Evolutionary conservation across 2,329 filamentous ascomycete genomes (phyloP).

Genomic region (Colletotrichum sp.): DNA sequence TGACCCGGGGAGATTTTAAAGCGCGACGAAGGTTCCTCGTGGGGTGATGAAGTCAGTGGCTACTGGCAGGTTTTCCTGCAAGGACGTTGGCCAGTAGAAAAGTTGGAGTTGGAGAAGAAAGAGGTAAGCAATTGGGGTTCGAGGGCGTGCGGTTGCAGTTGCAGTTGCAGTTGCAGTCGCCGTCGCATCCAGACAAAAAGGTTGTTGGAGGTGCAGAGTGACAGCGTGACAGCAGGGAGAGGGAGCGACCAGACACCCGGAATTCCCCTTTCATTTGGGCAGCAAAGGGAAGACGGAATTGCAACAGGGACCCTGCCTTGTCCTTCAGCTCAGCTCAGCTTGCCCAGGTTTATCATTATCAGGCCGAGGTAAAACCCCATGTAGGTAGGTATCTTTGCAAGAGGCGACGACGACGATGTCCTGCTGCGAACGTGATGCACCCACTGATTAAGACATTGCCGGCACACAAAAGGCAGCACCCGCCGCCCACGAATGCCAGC

Average conservation of each 20-base stretch:
- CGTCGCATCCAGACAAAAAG: neutral
- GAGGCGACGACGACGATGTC: neutral
- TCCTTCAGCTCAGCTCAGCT: neutral
- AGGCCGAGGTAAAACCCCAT: neutral
- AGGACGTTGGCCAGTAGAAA: neutral
- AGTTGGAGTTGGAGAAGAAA: neutral
- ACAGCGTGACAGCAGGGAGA: neutral
- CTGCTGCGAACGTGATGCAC: neutral
- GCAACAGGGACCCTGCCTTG: neutral
- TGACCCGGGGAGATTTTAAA: neutral
- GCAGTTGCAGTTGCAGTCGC: neutral
- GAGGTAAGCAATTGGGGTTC: neutral
- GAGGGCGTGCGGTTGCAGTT: neutral
- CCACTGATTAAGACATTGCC: neutral
- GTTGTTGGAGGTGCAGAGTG: neutral
- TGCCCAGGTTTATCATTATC: neutral
- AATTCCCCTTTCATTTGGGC: conserved; percentile 3
- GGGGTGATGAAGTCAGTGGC: neutral
- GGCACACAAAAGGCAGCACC: neutral
- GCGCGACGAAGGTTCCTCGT: neutral
- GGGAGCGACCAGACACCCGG: neutral
- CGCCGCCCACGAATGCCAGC: neutral
- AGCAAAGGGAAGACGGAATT: neutral
- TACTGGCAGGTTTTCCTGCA: neutral
- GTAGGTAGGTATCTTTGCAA: neutral